phyloP scores from a whole-genome alignment of 495 filamentous ascomycete genomes.

The Pseudoneurospora amorphoporcata region DNA sequence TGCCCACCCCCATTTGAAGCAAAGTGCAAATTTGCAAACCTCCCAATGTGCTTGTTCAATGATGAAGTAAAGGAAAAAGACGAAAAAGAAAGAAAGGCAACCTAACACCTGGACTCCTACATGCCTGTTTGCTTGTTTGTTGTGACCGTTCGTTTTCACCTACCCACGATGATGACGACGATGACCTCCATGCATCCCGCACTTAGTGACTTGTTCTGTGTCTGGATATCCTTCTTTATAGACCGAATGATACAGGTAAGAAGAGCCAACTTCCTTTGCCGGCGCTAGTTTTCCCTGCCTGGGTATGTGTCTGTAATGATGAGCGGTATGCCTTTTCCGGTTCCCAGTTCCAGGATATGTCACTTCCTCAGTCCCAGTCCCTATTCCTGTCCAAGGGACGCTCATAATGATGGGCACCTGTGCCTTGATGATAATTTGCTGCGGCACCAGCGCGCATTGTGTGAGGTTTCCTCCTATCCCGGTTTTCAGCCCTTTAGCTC shows the following conservation, averaged over 20 bases:
- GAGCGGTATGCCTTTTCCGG: not conserved
- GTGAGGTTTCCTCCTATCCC: not conserved
- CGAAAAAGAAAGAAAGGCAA: not conserved
- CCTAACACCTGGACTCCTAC: not conserved
- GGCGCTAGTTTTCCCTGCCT: not conserved
- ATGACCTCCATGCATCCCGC: not conserved
- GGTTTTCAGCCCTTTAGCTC: constrained; percentile 3
- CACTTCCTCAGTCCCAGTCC: not conserved
- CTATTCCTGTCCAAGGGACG: not conserved
- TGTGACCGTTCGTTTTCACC: not conserved
- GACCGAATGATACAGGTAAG: not conserved
- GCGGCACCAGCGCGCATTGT: not conserved
- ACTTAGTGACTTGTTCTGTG: not conserved
- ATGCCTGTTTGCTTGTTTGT: not conserved
- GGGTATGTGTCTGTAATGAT: not conserved
- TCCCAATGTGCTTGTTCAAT: not conserved
- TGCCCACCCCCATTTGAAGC: not conserved
- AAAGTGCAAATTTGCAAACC: not conserved
- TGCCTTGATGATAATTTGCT: not conserved
- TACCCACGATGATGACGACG: not conserved
- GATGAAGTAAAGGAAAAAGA: not conserved
- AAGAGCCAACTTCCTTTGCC: not conserved
- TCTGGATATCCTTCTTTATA: not conserved
- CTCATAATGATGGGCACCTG: not conserved
- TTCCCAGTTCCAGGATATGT: not conserved